Base-by-base conservation (phyloP, 805 yeast species). In the Metschnikowia borealis region DNA sequence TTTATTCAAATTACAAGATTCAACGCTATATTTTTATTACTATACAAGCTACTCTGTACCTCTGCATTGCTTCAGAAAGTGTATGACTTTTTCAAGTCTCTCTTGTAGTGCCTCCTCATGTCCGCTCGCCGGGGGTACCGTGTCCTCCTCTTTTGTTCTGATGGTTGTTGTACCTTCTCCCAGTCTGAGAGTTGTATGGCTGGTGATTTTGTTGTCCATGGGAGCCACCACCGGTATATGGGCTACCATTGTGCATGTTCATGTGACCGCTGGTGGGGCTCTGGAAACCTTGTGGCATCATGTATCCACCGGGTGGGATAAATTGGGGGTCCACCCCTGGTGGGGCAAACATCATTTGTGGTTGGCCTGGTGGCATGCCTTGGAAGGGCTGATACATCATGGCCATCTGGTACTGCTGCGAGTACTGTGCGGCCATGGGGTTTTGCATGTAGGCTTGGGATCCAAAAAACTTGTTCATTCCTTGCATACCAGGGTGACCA, bases 381-480 rank as follows among this genome's bases (percentile, higher is more conserved):
- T 62, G 67, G 38, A 62, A 57, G 51, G 68, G 74, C 47, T 71
- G 73, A 50, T 68, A 68, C 62, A 68, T 58, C 72, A 70, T 68
- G 15, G 74, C 72, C 13, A 69, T 70, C 34, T 64, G 70, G 54
- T 61, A 58, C 46, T 71, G 75, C 48, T 69, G 74, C 52, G 63
- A 65, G 38, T 65, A 69, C 2, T 66, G 66, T 11, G 68, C 70
- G 14, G 47, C 46, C 64, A 67, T 63, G 29, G 64, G 64, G 35
- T 60, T 62, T 36, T 61, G 66, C 51, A 64, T 67, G 34, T 64
- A 72, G 10, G 72, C 72, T 26, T 35, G 46, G n/a, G 26, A 21
- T n/a, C 46, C 46, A 2, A 71, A 61, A 49, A 68, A 43, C 14
- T 65, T 49, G 38, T 44, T 56, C 38, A 51, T 43, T 3, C 52